These are phyloP conservation scores for Phyllosticta capitalensis DNA, from an alignment of 2,329 filamentous ascomycete species.

Conservation along the genomic window DNA sequence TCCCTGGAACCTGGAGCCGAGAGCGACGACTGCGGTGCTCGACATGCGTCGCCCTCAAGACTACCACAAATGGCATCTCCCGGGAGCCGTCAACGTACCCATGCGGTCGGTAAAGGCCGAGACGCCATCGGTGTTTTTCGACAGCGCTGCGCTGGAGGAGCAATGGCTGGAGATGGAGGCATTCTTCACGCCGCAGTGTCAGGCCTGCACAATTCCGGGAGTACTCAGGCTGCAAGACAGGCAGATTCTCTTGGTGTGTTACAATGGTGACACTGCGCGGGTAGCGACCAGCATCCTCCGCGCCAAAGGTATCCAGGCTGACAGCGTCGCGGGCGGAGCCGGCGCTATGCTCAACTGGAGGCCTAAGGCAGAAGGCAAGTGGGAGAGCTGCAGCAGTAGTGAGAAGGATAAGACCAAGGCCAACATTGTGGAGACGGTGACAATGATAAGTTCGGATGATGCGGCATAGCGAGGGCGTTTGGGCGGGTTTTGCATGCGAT, in stretches of 20 bases:
- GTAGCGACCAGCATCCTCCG: conserved; percentile 46
- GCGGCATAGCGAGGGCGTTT: not conserved
- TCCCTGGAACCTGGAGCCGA: not conserved
- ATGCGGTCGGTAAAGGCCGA: conserved; percentile 27
- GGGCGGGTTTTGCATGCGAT: not conserved
- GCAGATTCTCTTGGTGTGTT: conserved; percentile 41
- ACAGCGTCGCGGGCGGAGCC: conserved; percentile 11
- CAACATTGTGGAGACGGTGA: not conserved
- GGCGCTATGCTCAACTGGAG: not conserved
- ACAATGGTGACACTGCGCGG: conserved; percentile 45
- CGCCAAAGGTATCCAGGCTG: conserved; percentile 31
- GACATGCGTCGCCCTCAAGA: conserved; percentile 23
- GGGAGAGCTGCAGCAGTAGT: not conserved
- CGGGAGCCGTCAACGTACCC: conserved; percentile 21
- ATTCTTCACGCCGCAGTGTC: conserved; percentile 24
- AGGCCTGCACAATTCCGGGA: conserved; percentile 10
- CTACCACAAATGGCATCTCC: conserved; percentile 35
- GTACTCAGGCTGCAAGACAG: conserved; percentile 18
- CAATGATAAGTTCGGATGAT: not conserved
- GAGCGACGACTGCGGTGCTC: conserved; percentile 7
- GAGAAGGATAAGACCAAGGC: not conserved
- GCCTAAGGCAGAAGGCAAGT: not conserved
- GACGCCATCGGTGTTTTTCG: conserved; percentile 38
- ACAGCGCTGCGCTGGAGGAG: conserved; percentile 33
- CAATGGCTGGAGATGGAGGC: conserved; percentile 42